These are phyloP conservation scores for Vitis amurensis DNA, from an alignment of 164 flowering plant genomes.

Conservation along the genomic window DNA sequence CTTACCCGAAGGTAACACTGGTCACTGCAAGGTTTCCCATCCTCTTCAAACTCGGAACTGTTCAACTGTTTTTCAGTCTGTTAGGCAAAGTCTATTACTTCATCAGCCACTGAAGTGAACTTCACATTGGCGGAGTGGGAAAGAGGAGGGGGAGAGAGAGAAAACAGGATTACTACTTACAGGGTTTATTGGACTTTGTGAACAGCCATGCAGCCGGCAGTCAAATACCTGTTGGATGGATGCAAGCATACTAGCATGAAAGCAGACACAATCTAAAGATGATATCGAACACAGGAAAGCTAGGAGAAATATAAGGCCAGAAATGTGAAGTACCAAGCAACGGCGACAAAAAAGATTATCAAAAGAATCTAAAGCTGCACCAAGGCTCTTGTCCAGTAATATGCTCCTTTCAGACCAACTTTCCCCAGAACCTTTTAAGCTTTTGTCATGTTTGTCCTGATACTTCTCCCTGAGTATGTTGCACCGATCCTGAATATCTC, in stretches of 20 bases:
- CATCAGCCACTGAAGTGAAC: conserved; percentile 6
- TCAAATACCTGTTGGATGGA: conserved; percentile 70
- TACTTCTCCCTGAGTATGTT: conserved; percentile 45
- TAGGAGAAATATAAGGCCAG: neutral
- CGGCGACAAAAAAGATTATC: conserved; percentile 98
- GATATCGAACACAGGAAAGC: neutral
- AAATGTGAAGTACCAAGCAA: conserved; percentile 67
- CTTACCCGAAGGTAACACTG: conserved; percentile 80
- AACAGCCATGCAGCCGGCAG: conserved; percentile 96
- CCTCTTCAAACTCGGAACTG: conserved; percentile 60
- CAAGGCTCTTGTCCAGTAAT: conserved; percentile 67
- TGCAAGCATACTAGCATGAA: conserved; percentile 13
- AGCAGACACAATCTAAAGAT: conserved; percentile 1
- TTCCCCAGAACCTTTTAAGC: conserved; percentile 29
- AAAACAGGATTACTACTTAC: conserved; percentile 45
- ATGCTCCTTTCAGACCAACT: conserved; percentile 31
- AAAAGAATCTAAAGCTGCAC: conserved; percentile 85
- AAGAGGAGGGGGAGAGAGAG: neutral
- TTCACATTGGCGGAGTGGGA: neutral
- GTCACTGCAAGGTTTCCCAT: conserved; percentile 79
- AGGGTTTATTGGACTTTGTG: conserved; percentile 66
- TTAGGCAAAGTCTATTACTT: conserved; percentile 17
- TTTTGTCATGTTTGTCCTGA: conserved; percentile 22
- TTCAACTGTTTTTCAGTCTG: conserved; percentile 79
- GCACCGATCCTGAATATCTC: conserved; percentile 67